Conservation (phyloP, 495 filamentous ascomycete species). For the Hypoxylon trugodes region DNA sequence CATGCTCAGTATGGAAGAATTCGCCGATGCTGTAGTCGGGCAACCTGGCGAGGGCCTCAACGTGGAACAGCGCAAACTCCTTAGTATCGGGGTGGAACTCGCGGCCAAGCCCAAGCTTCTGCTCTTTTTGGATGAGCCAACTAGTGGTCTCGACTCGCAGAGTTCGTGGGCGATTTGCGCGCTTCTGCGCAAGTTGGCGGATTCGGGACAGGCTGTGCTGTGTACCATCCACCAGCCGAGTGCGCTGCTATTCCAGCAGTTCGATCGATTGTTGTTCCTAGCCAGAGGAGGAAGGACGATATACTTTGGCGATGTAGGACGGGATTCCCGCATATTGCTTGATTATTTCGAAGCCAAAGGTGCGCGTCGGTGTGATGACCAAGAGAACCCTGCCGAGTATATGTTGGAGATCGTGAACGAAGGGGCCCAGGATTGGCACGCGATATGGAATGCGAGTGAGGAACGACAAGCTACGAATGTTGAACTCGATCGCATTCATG, state of each 20-base stretch:
- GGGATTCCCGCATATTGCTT: background rate
- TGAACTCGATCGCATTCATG: slow-evolving; percentile 2
- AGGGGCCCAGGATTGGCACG: slow-evolving; percentile 3
- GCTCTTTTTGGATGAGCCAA: slow-evolving; percentile 61
- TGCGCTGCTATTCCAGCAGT: slow-evolving; percentile 3
- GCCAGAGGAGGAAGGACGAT: slow-evolving; percentile 1
- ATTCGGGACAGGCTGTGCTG: background rate
- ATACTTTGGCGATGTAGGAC: background rate
- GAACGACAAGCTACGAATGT: background rate
- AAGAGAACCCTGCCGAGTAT: slow-evolving; percentile 10
- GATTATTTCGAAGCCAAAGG: slow-evolving; percentile 6
- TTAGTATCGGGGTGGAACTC: slow-evolving; percentile 88
- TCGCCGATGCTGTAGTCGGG: slow-evolving; percentile 78
- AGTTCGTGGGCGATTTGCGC: slow-evolving; percentile 10
- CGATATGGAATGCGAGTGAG: background rate
- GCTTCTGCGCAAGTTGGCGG: background rate
- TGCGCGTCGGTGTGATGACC: background rate
- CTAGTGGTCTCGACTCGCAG: slow-evolving; percentile 4
- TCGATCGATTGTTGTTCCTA: slow-evolving; percentile 2
- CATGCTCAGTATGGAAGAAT: slow-evolving; percentile 76
- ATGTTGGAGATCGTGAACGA: slow-evolving; percentile 9
- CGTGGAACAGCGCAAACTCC: slow-evolving; percentile 83
- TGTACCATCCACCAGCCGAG: slow-evolving; percentile 9
- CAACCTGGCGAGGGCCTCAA: slow-evolving; percentile 79
- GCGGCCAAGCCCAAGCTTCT: slow-evolving; percentile 83